These are phyloP conservation scores for Mrakia blollopis DNA, from an alignment of 768 basidiomycete species.

Conservation along the genomic window DNA sequence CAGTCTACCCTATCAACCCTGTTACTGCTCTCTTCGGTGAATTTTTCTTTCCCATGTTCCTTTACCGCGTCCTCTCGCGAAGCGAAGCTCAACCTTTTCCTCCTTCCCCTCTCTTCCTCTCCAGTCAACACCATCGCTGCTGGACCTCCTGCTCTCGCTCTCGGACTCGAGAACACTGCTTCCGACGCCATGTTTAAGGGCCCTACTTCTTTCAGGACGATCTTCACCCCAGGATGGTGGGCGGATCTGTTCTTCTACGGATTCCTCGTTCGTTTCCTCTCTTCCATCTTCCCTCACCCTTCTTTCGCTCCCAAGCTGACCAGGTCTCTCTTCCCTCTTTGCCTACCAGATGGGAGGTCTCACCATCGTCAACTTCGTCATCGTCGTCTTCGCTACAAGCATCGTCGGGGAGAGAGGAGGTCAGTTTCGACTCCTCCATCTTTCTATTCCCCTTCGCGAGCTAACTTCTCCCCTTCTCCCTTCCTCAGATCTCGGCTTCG, in stretches of 20 bases:
- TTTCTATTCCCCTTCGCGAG: conserved; percentile 13
- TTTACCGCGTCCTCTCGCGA: too few species aligned
- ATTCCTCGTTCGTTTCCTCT: too few species aligned
- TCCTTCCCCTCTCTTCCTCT: background rate
- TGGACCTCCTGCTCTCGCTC: conserved; percentile 44
- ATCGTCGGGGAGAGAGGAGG: background rate
- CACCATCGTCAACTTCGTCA: conserved; percentile 44
- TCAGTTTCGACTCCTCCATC: conserved; percentile 1
- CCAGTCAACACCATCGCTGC: conserved; percentile 45
- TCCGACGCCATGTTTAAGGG: conserved; percentile 53
- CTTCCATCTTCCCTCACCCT: too few species aligned
- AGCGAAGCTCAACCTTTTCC: too few species aligned
- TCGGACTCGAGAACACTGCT: conserved; percentile 44
- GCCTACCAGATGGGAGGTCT: conserved; percentile 40
- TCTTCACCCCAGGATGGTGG: conserved; percentile 46
- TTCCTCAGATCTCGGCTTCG: conserved; percentile 39
- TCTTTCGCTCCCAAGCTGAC: too few species aligned
- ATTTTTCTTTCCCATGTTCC: background rate
- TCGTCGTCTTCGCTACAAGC: conserved; percentile 34
- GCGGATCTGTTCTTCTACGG: conserved; percentile 38
- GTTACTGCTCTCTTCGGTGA: conserved; percentile 46
- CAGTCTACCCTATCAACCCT: conserved; percentile 58
- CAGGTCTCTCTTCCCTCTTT: too few species aligned
- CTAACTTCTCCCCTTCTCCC: too few species aligned
- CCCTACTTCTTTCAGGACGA: conserved; percentile 45